Conservation (phyloP, 163 green algal genomes). For the Chlamydomonas reinhardtii region DNA sequence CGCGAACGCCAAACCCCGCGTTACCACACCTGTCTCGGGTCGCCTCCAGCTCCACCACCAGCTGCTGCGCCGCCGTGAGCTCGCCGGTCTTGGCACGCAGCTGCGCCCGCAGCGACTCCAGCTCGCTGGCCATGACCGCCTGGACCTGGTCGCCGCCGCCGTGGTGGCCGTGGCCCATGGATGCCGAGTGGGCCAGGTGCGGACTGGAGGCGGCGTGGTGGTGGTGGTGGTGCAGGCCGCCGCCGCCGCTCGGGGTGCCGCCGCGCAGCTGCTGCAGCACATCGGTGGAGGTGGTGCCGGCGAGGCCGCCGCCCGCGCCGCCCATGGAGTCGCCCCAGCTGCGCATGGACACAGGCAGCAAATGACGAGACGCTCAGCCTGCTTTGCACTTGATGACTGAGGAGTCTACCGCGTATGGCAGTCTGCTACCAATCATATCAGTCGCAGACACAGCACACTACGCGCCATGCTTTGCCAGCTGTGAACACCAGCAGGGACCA, state of each 20-base stretch:
- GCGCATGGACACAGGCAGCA: not conserved
- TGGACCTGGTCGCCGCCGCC: not conserved
- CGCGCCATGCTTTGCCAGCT: too few relatives aligned
- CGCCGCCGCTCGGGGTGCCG: too few relatives aligned
- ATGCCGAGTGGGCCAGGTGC: not conserved
- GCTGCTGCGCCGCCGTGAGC: constrained; percentile 67
- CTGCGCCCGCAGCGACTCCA: constrained; percentile 63
- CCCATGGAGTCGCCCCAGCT: constrained; percentile 4
- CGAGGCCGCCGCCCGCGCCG: not conserved
- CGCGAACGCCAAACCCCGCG: too few relatives aligned
- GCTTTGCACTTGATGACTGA: too few relatives aligned
- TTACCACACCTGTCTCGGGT: constrained; percentile 70
- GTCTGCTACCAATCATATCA: too few relatives aligned
- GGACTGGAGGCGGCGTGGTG: not conserved
- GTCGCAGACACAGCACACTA: too few relatives aligned
- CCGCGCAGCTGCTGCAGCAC: not conserved
- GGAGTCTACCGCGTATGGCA: too few relatives aligned
- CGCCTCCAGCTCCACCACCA: constrained; percentile 76
- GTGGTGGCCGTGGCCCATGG: not conserved
- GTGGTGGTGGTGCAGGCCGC: not conserved
- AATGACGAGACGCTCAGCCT: too few relatives aligned
- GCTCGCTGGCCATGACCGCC: constrained; percentile 39
- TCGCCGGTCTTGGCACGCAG: constrained; percentile 71
- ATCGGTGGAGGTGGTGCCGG: not conserved
- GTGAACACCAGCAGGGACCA: too few relatives aligned